Evolutionary conservation across 2,329 filamentous ascomycete genomes (phyloP), one percentile per base, ranked within the genome.

Genomic region (Paecilomyces sp.): DNA sequence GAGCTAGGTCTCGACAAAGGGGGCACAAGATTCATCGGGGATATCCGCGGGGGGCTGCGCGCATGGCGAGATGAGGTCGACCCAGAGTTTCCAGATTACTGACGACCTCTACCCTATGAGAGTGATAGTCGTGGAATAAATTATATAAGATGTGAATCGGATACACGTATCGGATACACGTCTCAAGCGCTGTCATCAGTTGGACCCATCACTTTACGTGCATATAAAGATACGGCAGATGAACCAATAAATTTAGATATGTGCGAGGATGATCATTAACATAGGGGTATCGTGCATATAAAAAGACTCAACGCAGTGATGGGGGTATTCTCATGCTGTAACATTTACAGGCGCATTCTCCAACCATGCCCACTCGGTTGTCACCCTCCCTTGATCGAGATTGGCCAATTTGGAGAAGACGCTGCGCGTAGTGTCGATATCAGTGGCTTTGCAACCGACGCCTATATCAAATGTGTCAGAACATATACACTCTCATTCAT

Each of bases 311-410:
- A 41, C 13, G 7, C 5, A 41, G 36, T 6, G 18, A 47, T 18
- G 8, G 18, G 15, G 9, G n/a, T 9, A 47, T 47, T 15, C 8
- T 47, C 41, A 47, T 47, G 41, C 13, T 9, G 41, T 47, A 9
- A 47, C 41, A 47, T 50, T 57, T 0, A 72, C 68, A 22, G 76
- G 74, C 6, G 73, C 58, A 60, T 72, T 65, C 56, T 78, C 71
- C 61, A 83, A 63, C 81, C 81, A 84, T 56, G 77, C 75, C 82
- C 81, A 84, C 47, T 78, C 73, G 51, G 82, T 75, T 3, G 62
- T 62, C 4, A 83, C 81, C 55, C 81, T 73, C 0, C 82, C 82
- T 33, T 76, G 68, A 41, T 74, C 77, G 9, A 75, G 64, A 58
- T 79, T 68, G 1, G 80, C 81, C 55, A 83, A 68, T 56, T 78